A percentile compares a stretch with the other conserved stretches of the same genome.
These are phyloP conservation scores for Zizania palustris DNA, from an alignment of 202 grass and related monocot species.

Conservation along the genomic window DNA sequence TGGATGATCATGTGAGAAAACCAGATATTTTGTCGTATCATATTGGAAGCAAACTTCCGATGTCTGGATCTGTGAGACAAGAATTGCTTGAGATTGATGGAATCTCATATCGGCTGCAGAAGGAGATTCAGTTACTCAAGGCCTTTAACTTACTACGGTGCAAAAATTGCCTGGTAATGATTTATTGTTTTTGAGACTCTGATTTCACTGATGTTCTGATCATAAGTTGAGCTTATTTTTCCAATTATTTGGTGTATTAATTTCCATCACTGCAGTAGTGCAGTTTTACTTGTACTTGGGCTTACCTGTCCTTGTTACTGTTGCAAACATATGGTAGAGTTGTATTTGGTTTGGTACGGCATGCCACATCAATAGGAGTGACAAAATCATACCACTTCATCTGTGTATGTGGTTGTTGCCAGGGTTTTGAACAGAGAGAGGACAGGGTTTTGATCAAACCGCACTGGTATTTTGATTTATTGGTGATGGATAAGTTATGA, in stretches of 20 bases:
- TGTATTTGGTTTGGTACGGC: neutral
- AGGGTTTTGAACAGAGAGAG: conserved; percentile 18
- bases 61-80: conserved; percentile 75
- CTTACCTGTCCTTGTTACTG: conserved; percentile 27
- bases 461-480: neutral
- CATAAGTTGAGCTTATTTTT: conserved; percentile 18
- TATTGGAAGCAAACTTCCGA: conserved; percentile 78
- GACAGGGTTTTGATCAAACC: neutral
- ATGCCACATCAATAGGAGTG: conserved; percentile 1
- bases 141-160: conserved; percentile 79
- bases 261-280: conserved; percentile 20
- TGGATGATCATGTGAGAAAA: conserved; percentile 71
- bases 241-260: neutral
- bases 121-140: conserved; percentile 84
- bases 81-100: conserved; percentile 93
- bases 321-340: conserved; percentile 12
- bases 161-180: conserved; percentile 75
- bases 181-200: conserved; percentile 28
- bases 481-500: conserved; percentile 10
- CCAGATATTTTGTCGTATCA: conserved; percentile 78
- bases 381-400: conserved; percentile 33
- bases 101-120: conserved; percentile 73
- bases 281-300: conserved; percentile 27
- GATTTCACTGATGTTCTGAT: conserved; percentile 24
- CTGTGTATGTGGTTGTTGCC: conserved; percentile 10